Evolutionary conservation across 352 stramenopile species (phyloP), one percentile per base, ranked within the genome.

Genomic region (Globisporangium emineosum): DNA sequence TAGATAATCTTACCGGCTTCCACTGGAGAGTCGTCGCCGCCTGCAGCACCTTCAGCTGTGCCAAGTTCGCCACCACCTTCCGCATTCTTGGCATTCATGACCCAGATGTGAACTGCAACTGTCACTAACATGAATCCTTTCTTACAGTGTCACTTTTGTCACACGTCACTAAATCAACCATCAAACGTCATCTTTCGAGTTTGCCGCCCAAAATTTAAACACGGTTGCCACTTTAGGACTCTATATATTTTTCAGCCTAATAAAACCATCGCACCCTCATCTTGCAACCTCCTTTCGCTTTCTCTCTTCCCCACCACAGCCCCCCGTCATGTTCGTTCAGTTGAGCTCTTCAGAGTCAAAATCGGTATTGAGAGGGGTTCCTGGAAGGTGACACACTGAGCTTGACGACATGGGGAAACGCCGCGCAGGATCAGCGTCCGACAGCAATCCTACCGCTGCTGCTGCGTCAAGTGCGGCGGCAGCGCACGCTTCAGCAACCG

Each of bases 291-390:
- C 30, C 23, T 32, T 10, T 10, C 13, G 3, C 47, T 47, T 33
- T 64, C 32, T 7, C 59, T 51, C 43, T 54, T 50, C 2, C 5
- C 32, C 29, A 19, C 13, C 49, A 7, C 8, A 9, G 7, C 45
- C 17, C 58, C 58, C 58, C 47, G 35, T 56, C 59, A 64, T 64
- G 45, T 57, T 64, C 49, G 59, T 64, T 64, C 43, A 32, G 1
- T 35, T 30, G 58, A 49, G 12, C n/a, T 43, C 17, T 45, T 57
- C n/a, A 21, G 54, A 61, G 27, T 59, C 45, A 43, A 45, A 35
- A 64, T 68, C 57, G 58, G 57, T 69, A 66, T 59, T 56, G 27
- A 62, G 25, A 50, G 29, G 53, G 37, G 7, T 52, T 40, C 30
- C 29, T 21, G 19, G n/a, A 30, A 57, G 53, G 21, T 21, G 54